These are phyloP conservation scores for Begonia masoniana DNA, from an alignment of 306 rosid genomes.

Conservation along the genomic window DNA sequence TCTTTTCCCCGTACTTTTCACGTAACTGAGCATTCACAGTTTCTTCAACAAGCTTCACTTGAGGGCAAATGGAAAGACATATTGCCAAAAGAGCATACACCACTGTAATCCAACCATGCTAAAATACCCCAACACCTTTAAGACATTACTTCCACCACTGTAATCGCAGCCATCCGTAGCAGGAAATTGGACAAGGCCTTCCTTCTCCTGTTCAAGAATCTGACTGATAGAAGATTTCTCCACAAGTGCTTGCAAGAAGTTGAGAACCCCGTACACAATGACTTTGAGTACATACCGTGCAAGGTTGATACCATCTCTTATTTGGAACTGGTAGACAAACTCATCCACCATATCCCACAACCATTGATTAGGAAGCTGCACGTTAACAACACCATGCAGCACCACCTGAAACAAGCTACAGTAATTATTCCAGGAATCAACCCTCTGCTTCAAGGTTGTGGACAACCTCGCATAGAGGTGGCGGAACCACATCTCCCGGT, in stretches of 20 bases:
- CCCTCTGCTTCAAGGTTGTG: slow-evolving; percentile 79
- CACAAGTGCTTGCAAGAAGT: slow-evolving; percentile 87
- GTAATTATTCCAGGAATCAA: slow-evolving; percentile 93
- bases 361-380: slow-evolving; percentile 98
- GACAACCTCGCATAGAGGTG: slow-evolving; percentile 84
- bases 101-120: slow-evolving; percentile 92
- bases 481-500: slow-evolving; percentile 98
- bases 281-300: too few species aligned
- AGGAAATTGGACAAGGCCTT: slow-evolving; percentile 77
- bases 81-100: slow-evolving; percentile 99
- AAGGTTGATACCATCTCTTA: too few species aligned
- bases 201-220: slow-evolving; percentile 86
- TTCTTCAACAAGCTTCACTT: slow-evolving; percentile 77
- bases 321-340: slow-evolving; percentile 87
- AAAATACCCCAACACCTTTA: slow-evolving; percentile 97
- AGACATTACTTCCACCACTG: slow-evolving; percentile 80
- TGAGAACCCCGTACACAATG: slow-evolving; percentile 82
- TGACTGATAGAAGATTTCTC: slow-evolving; percentile 78
- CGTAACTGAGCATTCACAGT: slow-evolving; percentile 82
- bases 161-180: slow-evolving; percentile 86
- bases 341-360: slow-evolving; percentile 99
- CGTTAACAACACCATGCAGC: slow-evolving; percentile 81
- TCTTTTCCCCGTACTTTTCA: slow-evolving; percentile 95
- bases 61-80: slow-evolving; percentile 87
- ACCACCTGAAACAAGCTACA: slow-evolving; percentile 89